Conservation (phyloP, 352 stramenopile genomes). For the Phytophthora melonis region DNA sequence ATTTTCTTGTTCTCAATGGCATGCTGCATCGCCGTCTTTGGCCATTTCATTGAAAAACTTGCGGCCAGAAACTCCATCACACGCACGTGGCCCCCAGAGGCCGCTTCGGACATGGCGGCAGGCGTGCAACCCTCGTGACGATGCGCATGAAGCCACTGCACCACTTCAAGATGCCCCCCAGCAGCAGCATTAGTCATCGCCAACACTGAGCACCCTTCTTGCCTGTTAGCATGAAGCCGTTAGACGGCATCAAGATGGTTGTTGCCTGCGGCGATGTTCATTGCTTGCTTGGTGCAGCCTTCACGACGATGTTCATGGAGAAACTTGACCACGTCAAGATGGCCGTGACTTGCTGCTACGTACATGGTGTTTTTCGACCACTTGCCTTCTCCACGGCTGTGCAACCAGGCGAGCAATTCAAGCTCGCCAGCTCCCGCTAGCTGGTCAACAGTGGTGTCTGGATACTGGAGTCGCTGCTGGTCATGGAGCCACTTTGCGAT, state of each 20-base stretch:
- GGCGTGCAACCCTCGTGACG: constrained; percentile 1
- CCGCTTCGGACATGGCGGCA: constrained; percentile 11
- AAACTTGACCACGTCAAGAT: constrained; percentile 14
- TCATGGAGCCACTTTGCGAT: neutral
- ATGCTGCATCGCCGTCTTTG: neutral
- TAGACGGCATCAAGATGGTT: constrained; percentile 17
- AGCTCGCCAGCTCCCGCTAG: neutral
- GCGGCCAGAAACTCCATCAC: constrained; percentile 18
- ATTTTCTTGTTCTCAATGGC: neutral
- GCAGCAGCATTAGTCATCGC: constrained; percentile 8
- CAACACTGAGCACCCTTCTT: constrained; percentile 1
- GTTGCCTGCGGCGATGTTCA: constrained; percentile 15
- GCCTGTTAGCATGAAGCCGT: constrained; percentile 9
- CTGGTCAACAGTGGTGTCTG: neutral
- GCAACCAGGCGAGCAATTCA: neutral
- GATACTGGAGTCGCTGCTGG: neutral
- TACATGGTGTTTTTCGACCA: neutral
- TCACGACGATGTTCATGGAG: constrained; percentile 21
- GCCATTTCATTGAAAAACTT: constrained; percentile 3
- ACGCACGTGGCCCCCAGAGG: constrained; percentile 7
- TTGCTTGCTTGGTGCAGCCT: constrained; percentile 14
- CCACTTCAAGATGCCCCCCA: constrained; percentile 7
- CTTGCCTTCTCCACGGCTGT: neutral
- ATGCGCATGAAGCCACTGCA: constrained; percentile 11
- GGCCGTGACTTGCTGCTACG: neutral